A percentile compares a stretch with the other conserved stretches of the same genome.
These are phyloP conservation scores for Keithomyces neogunnii DNA, from an alignment of 2,329 filamentous ascomycete genomes.

Conservation along the genomic window DNA sequence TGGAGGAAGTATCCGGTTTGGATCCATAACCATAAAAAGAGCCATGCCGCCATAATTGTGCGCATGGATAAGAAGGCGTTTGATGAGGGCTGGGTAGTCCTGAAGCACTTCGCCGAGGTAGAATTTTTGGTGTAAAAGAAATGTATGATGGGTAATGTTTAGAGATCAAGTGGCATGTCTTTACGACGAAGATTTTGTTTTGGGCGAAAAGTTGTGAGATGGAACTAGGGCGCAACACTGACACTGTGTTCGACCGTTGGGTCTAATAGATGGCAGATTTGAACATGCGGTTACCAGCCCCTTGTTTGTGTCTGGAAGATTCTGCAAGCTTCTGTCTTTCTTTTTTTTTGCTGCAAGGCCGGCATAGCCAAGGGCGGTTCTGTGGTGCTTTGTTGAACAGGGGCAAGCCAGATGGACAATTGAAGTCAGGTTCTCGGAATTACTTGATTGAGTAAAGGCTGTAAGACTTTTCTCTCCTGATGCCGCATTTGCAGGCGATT, in stretches of 20 bases:
- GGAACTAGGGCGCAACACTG: not conserved
- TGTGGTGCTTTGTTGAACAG: too few relatives aligned
- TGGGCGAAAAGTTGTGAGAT: not conserved
- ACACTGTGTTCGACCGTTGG: not conserved
- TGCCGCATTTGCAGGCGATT: too few relatives aligned
- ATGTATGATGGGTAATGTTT: not conserved
- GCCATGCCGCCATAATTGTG: slow-evolving; percentile 85
- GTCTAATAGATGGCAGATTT: not conserved
- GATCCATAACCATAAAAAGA: slow-evolving; percentile 71
- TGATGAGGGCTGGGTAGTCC: slow-evolving; percentile 67
- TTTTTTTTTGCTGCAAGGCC: too few relatives aligned
- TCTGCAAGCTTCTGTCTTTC: too few relatives aligned
- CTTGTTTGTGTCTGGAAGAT: too few relatives aligned
- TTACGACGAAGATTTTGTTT: not conserved
- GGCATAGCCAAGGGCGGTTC: too few relatives aligned
- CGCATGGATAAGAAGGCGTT: slow-evolving; percentile 59
- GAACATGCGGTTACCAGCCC: too few relatives aligned
- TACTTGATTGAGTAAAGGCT: too few relatives aligned
- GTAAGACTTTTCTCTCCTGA: too few relatives aligned
- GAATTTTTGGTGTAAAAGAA: slow-evolving; percentile 47
- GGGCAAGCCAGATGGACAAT: too few relatives aligned
- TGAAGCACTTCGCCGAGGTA: slow-evolving; percentile 71
- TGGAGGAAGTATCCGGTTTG: slow-evolving; percentile 62
- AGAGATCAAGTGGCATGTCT: not conserved
- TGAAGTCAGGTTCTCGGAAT: too few relatives aligned